These are phyloP conservation scores for Sporothrix inflata DNA, from an alignment of 2,329 filamentous ascomycete species.

Conservation along the genomic window DNA sequence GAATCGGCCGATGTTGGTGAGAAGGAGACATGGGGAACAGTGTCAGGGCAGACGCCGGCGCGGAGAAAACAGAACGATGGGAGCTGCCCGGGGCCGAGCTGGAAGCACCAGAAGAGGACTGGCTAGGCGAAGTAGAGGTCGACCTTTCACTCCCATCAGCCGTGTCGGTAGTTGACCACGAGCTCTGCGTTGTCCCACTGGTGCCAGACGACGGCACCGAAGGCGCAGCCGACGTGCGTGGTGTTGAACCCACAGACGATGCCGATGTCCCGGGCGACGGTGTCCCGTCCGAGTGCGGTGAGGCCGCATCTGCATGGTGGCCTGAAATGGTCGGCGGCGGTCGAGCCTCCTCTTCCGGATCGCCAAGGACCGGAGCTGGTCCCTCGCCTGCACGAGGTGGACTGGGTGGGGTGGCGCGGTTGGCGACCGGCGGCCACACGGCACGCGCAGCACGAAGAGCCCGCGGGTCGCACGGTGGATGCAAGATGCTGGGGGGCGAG, in stretches of 20 bases:
- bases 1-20: neutral
- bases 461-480: neutral
- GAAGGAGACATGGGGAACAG: no score
- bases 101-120: no score
- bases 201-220: neutral
- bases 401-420: no score
- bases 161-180: neutral
- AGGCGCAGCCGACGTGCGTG: neutral
- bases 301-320: no score
- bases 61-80: neutral
- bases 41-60: neutral
- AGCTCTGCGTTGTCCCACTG: neutral
- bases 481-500: neutral
- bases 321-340: no score
- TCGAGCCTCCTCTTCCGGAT: no score
- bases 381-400: no score
- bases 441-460: neutral
- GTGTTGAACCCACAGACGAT: neutral
- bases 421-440: no score
- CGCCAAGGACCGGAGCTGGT: no score
- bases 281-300: no score
- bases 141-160: neutral
- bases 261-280: no score
- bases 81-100: neutral
- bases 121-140: no score